phyloP scores from a whole-genome alignment of 805 yeast genomes.

The Priceomyces fermenticarens region DNA sequence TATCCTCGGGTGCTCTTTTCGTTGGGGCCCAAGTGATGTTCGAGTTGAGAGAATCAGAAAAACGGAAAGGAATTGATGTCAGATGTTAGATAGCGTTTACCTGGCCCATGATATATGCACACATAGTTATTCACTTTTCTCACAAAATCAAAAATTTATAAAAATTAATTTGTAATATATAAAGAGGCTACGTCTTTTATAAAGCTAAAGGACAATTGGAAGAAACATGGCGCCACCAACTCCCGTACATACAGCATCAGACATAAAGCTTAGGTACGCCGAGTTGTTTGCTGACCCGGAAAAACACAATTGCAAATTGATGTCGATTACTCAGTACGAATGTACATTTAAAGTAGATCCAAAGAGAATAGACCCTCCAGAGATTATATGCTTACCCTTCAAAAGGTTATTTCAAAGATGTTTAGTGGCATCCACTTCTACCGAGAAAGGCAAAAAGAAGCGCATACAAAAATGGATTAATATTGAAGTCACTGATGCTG shows the following conservation, averaged over 20 bases:
- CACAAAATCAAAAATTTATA: neutral
- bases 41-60: conserved; percentile 84
- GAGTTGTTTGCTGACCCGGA: conserved; percentile 27
- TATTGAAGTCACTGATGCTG: conserved; percentile 35
- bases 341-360: conserved; percentile 35
- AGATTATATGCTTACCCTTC: conserved; percentile 42
- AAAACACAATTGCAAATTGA: conserved; percentile 31
- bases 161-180: neutral
- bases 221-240: conserved; percentile 42
- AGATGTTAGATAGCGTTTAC: conserved; percentile 52
- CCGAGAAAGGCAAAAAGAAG: conserved; percentile 24
- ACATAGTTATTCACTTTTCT: neutral
- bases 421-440: conserved; percentile 19
- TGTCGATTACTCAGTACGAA: conserved; percentile 37
- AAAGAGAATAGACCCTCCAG: conserved; percentile 20
- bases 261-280: conserved; percentile 23
- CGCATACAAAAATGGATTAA: conserved; percentile 30
- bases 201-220: too few relatives aligned
- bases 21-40: conserved; percentile 92
- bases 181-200: neutral
- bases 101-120: neutral
- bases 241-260: conserved; percentile 32
- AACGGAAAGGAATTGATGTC: conserved; percentile 75
- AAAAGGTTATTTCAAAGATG: conserved; percentile 41
- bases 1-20: conserved; percentile 65